Conservation (phyloP, 202 grass and related monocot species). For the Hordeum pubiflorum region DNA sequence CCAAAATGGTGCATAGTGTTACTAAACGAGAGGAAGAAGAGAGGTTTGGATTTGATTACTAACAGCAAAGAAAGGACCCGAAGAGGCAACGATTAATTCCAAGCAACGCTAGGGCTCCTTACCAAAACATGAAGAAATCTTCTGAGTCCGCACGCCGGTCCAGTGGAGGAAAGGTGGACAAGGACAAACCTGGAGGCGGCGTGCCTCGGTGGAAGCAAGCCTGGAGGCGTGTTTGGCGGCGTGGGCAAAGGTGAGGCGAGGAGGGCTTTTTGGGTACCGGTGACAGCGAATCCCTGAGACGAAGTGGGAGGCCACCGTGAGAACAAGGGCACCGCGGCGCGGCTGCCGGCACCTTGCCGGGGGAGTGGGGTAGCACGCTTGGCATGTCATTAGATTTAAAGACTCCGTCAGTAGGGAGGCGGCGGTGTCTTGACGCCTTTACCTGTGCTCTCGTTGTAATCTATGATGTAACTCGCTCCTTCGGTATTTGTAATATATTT, state of each 20-base stretch:
- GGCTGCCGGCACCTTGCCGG: background rate
- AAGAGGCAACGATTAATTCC: background rate
- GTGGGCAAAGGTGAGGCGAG: background rate
- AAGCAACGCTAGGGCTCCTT: background rate
- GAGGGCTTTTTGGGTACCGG: background rate
- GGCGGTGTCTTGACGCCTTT: too few relatives aligned
- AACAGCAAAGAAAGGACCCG: too few relatives aligned
- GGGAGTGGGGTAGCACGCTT: background rate
- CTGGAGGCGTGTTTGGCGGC: background rate
- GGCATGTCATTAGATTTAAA: background rate
- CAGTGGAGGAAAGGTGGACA: background rate
- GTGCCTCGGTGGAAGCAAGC: background rate
- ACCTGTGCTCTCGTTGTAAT: too few relatives aligned
- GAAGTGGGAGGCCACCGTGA: background rate
- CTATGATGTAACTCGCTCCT: too few relatives aligned
- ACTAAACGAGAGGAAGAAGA: background rate
- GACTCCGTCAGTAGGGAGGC: too few relatives aligned
- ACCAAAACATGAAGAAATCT: background rate
- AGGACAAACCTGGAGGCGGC: too few relatives aligned
- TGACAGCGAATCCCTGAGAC: background rate
- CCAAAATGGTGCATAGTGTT: background rate
- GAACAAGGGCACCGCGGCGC: background rate
- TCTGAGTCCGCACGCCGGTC: background rate
- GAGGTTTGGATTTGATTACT: too few relatives aligned
- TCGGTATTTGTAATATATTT: too few relatives aligned